Percentiles rank a stretch among this genome's conserved stretches.
Conservation (phyloP, 805 yeast genomes). For the Yueomyces sinensis region DNA sequence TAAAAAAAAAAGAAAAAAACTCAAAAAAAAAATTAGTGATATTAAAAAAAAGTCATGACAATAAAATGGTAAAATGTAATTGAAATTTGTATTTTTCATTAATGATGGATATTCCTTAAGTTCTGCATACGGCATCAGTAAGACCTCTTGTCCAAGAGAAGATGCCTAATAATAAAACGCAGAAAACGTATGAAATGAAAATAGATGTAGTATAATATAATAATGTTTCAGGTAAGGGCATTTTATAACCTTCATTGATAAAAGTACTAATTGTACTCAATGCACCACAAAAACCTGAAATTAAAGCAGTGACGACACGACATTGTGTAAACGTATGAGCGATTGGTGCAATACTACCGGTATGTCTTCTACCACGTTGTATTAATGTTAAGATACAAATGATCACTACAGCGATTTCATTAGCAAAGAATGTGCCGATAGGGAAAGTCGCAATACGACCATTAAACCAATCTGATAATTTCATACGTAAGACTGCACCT, state of each 20-base stretch:
- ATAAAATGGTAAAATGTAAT: too few relatives aligned
- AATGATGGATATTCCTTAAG: background rate
- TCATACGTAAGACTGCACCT: slow-evolving; percentile 50
- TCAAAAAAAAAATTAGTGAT: too few relatives aligned
- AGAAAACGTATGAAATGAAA: slow-evolving; percentile 31
- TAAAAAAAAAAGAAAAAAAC: too few relatives aligned
- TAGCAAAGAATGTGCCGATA: slow-evolving; percentile 37
- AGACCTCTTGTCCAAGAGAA: slow-evolving; percentile 48
- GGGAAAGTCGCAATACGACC: slow-evolving; percentile 34
- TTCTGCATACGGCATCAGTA: slow-evolving; percentile 8
- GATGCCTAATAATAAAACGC: slow-evolving; percentile 54
- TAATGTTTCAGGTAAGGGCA: slow-evolving; percentile 28
- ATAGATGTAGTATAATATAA: slow-evolving; percentile 40
- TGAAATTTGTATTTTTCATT: too few relatives aligned
- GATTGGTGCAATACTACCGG: slow-evolving; percentile 14
- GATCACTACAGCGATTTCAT: slow-evolving; percentile 28
- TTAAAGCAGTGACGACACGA: slow-evolving; percentile 40
- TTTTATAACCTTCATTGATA: slow-evolving; percentile 44
- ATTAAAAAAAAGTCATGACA: too few relatives aligned
- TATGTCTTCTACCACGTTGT: slow-evolving; percentile 28
- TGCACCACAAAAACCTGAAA: slow-evolving; percentile 58
- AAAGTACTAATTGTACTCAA: slow-evolving; percentile 71
- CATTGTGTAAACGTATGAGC: slow-evolving; percentile 28
- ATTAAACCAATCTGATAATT: slow-evolving; percentile 39
- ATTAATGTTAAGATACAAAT: slow-evolving; percentile 12